Evolutionary conservation across 768 basidiomycete species (phyloP), one percentile per base, ranked within the genome.

Genomic region (Boletus barrowsii): DNA sequence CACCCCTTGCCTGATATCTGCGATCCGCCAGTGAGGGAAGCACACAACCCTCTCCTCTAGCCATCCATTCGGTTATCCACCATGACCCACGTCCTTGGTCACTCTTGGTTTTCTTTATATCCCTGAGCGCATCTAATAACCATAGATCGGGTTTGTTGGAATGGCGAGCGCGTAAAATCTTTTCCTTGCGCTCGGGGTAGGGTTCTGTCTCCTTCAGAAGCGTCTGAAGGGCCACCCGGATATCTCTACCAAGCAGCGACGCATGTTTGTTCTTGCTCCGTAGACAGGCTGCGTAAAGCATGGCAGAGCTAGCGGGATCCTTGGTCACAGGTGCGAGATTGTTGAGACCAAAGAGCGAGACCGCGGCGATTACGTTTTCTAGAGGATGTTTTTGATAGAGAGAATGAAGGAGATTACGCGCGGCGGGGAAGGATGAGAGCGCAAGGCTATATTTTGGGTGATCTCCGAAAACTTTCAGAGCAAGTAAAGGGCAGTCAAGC

Each of bases 401-500:
- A 1, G 83, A 75, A 54, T 87, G 80, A 1, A 87, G 64, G 42
- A 88, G 78, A 40, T 75, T 76, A 5, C 79, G 84, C 1, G 78
- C 86, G 2, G 78, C 81, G 0, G 71, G 58, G 10, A 80, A 69
- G 3, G 80, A 78, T 9, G 60, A 52, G 14, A 88, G 73, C 20
- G 72, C 65, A 17, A 88, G 58, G 47, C 80, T 78, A 65, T 87
- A 86, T 63, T 82, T 83, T 14, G 83, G 73, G 53, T 78, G 84
- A 62, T 88, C 72, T 20, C 81, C 79, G 62, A 86, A 84, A 20
- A 86, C 79, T 33, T 78, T 70, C 13, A 89, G 71, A 4, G 85
- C 84, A 37, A 87, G 75, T 24, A 70, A 60, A 4, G 83, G 81
- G 53, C 81, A 81, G 14, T 69, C 63, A 2, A 87, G 76, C 60